Percentiles rank a stretch among this genome's conserved stretches.
Evolutionary conservation across 352 stramenopile species (phyloP).

Genomic region (Peronospora farinosa): DNA sequence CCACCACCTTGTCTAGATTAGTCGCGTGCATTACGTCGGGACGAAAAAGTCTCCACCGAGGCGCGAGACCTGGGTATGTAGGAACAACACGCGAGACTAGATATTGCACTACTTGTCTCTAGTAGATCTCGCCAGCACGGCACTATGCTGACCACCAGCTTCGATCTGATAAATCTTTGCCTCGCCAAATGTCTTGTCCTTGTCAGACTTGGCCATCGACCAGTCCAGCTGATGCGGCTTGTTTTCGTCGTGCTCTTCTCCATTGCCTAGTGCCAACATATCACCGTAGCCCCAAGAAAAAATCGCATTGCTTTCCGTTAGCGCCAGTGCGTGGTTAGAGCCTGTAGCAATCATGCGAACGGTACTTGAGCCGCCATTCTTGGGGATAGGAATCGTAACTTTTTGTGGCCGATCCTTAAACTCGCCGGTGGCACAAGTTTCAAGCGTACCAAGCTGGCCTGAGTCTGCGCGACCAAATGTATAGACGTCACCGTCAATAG

Average conservation of each 20-base stretch:
- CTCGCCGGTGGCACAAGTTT: conserved; percentile 62
- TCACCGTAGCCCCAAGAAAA: conserved; percentile 92
- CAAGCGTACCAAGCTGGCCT: conserved; percentile 87
- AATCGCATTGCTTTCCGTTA: conserved; percentile 69
- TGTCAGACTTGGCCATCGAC: conserved; percentile 37
- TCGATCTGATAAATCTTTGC: conserved; percentile 69
- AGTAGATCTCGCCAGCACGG: conserved; percentile 48
- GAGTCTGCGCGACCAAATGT: conserved; percentile 91
- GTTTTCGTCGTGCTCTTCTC: conserved; percentile 73
- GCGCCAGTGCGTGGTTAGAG: conserved; percentile 82
- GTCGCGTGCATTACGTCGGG: conserved; percentile 3
- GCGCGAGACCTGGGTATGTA: too few species aligned
- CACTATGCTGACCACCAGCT: conserved; percentile 85
- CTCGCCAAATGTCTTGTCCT: conserved; percentile 38
- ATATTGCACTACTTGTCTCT: conserved; percentile 11
- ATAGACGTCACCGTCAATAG: conserved; percentile 82
- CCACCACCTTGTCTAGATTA: conserved; percentile 10
- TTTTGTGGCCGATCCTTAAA: conserved; percentile 79
- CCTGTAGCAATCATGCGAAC: conserved; percentile 62
- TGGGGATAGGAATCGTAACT: conserved; percentile 41
- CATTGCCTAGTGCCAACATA: conserved; percentile 87
- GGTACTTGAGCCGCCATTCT: conserved; percentile 17
- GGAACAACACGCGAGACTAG: too few species aligned
- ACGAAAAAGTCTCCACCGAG: too few species aligned
- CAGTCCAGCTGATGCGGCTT: conserved; percentile 61